Percentiles rank a stretch among this genome's conserved stretches.
phyloP scores from a whole-genome alignment of 1,139 yeast species.

The Groenewaldozyma auringiensis region DNA sequence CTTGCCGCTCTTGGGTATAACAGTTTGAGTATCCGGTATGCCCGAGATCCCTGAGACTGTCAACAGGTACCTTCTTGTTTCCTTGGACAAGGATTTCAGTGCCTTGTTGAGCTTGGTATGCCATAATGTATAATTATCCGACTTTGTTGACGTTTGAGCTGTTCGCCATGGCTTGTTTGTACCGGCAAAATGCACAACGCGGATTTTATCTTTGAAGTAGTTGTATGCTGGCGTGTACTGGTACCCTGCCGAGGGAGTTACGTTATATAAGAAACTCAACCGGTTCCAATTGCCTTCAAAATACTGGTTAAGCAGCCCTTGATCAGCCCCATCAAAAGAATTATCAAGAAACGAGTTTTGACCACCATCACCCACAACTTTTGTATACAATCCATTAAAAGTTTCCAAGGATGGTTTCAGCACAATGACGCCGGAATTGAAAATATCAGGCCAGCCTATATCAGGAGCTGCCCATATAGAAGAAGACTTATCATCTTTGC shows the following conservation, averaged over 20 bases:
- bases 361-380: conserved; percentile 14
- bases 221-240: conserved; percentile 73
- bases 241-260: conserved; percentile 75
- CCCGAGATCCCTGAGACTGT: neutral
- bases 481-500: neutral
- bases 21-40: neutral
- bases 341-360: conserved; percentile 19
- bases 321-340: conserved; percentile 93
- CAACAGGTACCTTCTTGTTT: neutral
- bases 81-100: neutral
- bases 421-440: conserved; percentile 81
- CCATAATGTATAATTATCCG: conserved; percentile 8
- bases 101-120: conserved; percentile 12
- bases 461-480: conserved; percentile 67
- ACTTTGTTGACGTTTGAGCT: neutral
- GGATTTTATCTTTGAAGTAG: conserved; percentile 49
- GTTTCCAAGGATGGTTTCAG: conserved; percentile 49
- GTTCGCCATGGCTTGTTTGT: conserved; percentile 69
- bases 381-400: conserved; percentile 37
- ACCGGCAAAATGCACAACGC: conserved; percentile 77
- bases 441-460: conserved; percentile 91
- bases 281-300: conserved; percentile 56
- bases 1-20: neutral
- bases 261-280: conserved; percentile 76
- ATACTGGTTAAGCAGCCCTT: conserved; percentile 80